Percentiles rank a stretch among this genome's conserved stretches.
phyloP scores from a whole-genome alignment of 140 eudicot genomes.

The Cichorium intybus region DNA sequence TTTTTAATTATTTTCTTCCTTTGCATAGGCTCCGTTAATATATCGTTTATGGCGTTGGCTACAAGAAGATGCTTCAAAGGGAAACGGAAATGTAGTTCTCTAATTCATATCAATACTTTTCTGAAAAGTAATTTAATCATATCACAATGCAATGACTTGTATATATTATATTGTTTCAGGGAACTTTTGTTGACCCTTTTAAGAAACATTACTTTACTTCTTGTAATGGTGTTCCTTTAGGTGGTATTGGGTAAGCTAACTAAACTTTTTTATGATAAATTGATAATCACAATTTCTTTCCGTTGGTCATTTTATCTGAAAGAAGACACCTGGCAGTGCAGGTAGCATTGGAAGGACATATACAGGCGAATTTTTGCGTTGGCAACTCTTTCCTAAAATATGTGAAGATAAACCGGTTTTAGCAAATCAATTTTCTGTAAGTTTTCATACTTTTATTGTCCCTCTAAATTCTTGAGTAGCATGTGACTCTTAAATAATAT shows the following conservation, averaged over 20 bases:
- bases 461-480: background rate
- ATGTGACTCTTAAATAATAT: background rate
- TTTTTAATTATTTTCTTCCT: slow-evolving; percentile 2
- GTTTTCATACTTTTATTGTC: background rate
- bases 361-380: slow-evolving; percentile 14
- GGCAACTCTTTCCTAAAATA: background rate
- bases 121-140: background rate
- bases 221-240: slow-evolving; percentile 88
- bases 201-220: slow-evolving; percentile 55
- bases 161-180: slow-evolving; percentile 43
- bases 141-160: slow-evolving; percentile 11
- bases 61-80: slow-evolving; percentile 49
- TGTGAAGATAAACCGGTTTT: slow-evolving; percentile 1
- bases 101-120: background rate
- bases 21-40: slow-evolving; percentile 78
- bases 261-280: slow-evolving; percentile 4
- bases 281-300: background rate
- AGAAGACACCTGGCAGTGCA: slow-evolving; percentile 54
- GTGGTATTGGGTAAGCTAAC: slow-evolving; percentile 83
- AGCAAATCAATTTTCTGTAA: slow-evolving; percentile 6
- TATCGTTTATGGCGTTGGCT: slow-evolving; percentile 72
- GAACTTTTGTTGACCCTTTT: slow-evolving; percentile 66
- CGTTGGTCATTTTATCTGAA: background rate
- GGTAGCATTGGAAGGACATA: slow-evolving; percentile 89
- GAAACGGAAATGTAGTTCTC: slow-evolving; percentile 43